Evolutionary conservation across 257 asterid species (phyloP).

Genomic region (Solanum gandarillasii): DNA sequence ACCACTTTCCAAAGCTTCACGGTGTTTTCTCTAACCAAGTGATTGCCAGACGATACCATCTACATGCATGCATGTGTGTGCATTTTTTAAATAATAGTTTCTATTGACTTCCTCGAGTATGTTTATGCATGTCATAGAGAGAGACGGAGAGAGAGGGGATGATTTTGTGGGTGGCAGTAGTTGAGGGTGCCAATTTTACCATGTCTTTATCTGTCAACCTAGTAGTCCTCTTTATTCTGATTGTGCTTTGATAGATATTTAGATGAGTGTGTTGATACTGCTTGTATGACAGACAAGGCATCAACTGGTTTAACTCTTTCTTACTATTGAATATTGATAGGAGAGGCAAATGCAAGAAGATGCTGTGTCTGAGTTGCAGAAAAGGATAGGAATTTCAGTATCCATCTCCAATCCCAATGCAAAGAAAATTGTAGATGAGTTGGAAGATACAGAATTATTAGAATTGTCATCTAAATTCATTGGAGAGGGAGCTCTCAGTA

Average conservation of each 20-base stretch:
- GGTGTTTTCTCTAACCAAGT: not conserved
- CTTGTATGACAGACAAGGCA: not conserved
- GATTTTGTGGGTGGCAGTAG: not conserved
- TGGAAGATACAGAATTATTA: conserved; percentile 61
- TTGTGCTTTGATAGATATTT: not conserved
- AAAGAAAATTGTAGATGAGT: conserved; percentile 38
- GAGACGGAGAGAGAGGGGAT: not conserved
- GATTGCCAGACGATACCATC: not conserved
- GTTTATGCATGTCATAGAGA: not conserved
- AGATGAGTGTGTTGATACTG: not conserved
- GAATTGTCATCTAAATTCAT: conserved; percentile 48
- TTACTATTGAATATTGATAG: conserved; percentile 24
- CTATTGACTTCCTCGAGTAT: not conserved
- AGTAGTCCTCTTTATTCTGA: not conserved
- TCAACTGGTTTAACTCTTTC: not conserved
- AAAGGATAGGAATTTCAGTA: conserved; percentile 44
- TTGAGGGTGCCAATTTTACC: not conserved
- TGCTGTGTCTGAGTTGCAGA: conserved; percentile 44
- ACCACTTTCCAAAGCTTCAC: not conserved
- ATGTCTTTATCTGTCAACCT: not conserved
- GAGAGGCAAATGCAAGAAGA: conserved; percentile 40
- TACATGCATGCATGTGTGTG: not conserved
- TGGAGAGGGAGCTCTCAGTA: conserved; percentile 29
- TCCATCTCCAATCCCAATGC: conserved; percentile 29
- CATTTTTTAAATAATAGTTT: not conserved